Base-by-base conservation (phyloP, 495 filamentous ascomycete species). In the Achaetomiella virescens region DNA sequence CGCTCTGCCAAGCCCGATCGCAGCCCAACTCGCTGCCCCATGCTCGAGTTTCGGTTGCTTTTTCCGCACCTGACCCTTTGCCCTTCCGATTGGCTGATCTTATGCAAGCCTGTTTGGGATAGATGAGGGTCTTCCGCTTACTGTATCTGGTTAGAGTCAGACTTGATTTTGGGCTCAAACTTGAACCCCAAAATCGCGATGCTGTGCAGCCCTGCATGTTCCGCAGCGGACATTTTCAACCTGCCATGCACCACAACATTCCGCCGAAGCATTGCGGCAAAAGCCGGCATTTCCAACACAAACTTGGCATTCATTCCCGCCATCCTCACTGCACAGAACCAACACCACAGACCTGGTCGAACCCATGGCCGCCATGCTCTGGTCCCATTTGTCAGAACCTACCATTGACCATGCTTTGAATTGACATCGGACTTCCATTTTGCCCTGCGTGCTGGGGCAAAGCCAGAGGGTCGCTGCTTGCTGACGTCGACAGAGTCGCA, bases 91-190 rank as follows among this genome's bases (percentile, higher is more conserved):
- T 56, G 66, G 61, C 55, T 63, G 47, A 11, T 11, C 6, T 4
- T 60, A 63, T 49, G 58, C 56, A 57, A 37, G 47, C 36, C 44
- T 21, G 65, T 61, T 58, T 66, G 59, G 61, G 47, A 68, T 66
- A 66, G 52, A 70, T 66, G 65, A 65, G 58, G 36, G 6, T n/a
- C 22, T n/a, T 31, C 41, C 1, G 14, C 18, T 24, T 9, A 24
- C 41, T 8, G 15, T 17, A n/a, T n/a, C 29, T 27, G 22, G 2
- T 21, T 12, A 59, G 64, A n/a, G 45, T 52, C 58, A 58, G 52
- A 61, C 55, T 58, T 44, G n/a, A n/a, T n/a, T n/a, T n/a, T n/a
- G n/a, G n/a, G n/a, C n/a, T n/a, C n/a, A n/a, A n/a, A n/a, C n/a
- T n/a, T n/a, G n/a, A n/a, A n/a, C n/a, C n/a, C 27, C 27, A 4